phyloP scores from a whole-genome alignment of 1,284 basidiomycete genomes.

The Kwoniella shivajii region DNA sequence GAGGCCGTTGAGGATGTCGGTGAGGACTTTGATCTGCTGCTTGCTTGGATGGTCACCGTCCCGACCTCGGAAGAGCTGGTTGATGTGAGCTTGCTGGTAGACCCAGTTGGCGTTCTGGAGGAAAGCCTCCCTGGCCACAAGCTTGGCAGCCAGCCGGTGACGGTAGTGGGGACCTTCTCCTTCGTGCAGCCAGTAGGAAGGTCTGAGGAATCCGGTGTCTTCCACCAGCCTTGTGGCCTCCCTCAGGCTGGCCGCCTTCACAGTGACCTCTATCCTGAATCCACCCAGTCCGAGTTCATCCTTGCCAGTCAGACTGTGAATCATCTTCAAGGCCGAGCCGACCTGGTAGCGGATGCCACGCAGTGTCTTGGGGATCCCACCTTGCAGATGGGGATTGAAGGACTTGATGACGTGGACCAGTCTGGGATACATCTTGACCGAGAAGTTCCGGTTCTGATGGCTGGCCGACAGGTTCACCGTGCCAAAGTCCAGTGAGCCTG shows the following conservation, averaged over 20 bases:
- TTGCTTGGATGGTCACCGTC: background rate
- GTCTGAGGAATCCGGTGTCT: background rate
- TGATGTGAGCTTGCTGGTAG: background rate
- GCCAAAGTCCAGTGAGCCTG: background rate
- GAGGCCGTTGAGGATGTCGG: background rate
- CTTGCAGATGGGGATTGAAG: background rate
- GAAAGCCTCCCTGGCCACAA: background rate
- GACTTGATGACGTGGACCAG: background rate
- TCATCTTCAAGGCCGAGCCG: constrained; percentile 1
- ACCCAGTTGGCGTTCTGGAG: constrained; percentile 1
- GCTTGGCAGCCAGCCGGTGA: background rate
- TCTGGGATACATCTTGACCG: background rate
- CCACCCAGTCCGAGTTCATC: background rate
- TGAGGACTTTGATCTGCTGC: background rate
- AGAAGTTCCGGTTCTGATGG: background rate
- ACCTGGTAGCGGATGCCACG: background rate
- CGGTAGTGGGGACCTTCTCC: background rate
- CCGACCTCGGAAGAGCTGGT: background rate
- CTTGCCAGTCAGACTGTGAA: constrained; percentile 1
- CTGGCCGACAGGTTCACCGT: background rate
- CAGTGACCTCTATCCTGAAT: constrained; percentile 9
- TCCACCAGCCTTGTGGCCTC: background rate
- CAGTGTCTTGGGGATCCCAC: constrained; percentile 3
- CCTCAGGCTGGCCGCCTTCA: background rate
- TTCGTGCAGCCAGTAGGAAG: background rate